phyloP scores from a whole-genome alignment of 2,329 filamentous ascomycete species.

The Drechslerella coelobrocha region DNA sequence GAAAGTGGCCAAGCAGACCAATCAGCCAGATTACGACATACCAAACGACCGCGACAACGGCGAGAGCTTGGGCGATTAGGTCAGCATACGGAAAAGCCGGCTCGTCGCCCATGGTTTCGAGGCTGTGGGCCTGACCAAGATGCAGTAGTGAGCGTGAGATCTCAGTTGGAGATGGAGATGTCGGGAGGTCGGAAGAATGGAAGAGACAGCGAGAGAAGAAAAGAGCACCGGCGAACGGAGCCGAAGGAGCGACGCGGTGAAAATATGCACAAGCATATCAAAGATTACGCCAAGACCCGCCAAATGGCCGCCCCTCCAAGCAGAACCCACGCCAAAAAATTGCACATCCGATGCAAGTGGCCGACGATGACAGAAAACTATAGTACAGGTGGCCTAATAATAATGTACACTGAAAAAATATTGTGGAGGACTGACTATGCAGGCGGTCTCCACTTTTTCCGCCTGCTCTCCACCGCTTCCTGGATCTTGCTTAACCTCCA shows the following conservation, averaged over 20 bases:
- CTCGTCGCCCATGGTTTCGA: conserved; percentile 27
- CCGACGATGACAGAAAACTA: no score
- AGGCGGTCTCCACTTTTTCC: conserved; percentile 53
- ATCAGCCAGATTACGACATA: conserved; percentile 65
- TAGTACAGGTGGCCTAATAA: no score
- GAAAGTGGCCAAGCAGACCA: conserved; percentile 66
- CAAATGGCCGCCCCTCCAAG: background rate
- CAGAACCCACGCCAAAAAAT: background rate
- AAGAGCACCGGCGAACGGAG: conserved; percentile 10
- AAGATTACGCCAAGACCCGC: conserved; percentile 14
- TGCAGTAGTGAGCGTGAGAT: conserved; percentile 27
- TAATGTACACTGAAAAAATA: background rate
- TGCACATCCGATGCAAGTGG: no score
- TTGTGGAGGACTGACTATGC: background rate
- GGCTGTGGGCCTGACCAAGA: conserved; percentile 8
- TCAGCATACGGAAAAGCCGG: conserved; percentile 20
- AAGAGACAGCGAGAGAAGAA: conserved; percentile 1
- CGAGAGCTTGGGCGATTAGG: conserved; percentile 52
- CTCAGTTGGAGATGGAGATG: conserved; percentile 19
- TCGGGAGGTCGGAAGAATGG: conserved; percentile 2
- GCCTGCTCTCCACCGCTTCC: conserved; percentile 60
- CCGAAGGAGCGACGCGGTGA: conserved; percentile 29
- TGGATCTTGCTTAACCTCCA: conserved; percentile 77
- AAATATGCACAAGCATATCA: conserved; percentile 31
- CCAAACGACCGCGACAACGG: conserved; percentile 64